Evolutionary conservation across 2,329 filamentous ascomycete species (phyloP).

Genomic region (Pseudofabraea citricarpa): DNA sequence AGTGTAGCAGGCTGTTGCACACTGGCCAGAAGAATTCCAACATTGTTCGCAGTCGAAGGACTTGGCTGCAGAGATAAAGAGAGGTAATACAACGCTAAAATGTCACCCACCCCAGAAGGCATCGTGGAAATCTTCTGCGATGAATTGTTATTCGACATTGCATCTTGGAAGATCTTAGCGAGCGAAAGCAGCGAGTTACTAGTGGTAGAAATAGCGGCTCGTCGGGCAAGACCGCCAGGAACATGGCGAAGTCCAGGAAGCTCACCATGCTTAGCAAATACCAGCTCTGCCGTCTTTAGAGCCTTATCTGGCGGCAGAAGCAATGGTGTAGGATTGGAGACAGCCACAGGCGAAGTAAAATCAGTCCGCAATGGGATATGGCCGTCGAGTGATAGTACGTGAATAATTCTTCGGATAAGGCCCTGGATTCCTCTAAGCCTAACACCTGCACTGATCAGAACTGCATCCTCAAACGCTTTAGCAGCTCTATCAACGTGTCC

Average conservation of each 20-base stretch:
- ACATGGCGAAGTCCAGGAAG: conserved; percentile 76
- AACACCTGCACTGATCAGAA: conserved; percentile 78
- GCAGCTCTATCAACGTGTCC: conserved; percentile 79
- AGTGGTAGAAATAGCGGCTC: conserved; percentile 83
- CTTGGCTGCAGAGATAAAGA: conserved; percentile 92
- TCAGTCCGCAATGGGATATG: conserved; percentile 29
- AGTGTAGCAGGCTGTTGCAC: conserved; percentile 65
- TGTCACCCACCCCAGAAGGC: conserved; percentile 79
- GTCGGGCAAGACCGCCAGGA: conserved; percentile 64
- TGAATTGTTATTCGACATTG: conserved; percentile 63
- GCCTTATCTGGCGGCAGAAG: conserved; percentile 81
- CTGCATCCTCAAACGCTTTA: conserved; percentile 88
- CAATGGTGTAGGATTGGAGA: conserved; percentile 45
- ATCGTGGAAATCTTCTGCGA: conserved; percentile 49
- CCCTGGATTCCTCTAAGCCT: conserved; percentile 66
- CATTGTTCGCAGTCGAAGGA: conserved; percentile 96
- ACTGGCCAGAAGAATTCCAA: conserved; percentile 92
- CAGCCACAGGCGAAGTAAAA: conserved; percentile 9
- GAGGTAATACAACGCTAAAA: conserved; percentile 90
- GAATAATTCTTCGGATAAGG: conserved; percentile 74
- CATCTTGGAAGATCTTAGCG: conserved; percentile 96
- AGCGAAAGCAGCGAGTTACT: conserved; percentile 93
- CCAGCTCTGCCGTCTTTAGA: conserved; percentile 73
- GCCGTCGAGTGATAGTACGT: conserved; percentile 53
- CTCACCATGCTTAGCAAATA: conserved; percentile 72